Evolutionary conservation across 73 alveolate genomes (phyloP).

Genomic region (Diophrys appendiculata): DNA sequence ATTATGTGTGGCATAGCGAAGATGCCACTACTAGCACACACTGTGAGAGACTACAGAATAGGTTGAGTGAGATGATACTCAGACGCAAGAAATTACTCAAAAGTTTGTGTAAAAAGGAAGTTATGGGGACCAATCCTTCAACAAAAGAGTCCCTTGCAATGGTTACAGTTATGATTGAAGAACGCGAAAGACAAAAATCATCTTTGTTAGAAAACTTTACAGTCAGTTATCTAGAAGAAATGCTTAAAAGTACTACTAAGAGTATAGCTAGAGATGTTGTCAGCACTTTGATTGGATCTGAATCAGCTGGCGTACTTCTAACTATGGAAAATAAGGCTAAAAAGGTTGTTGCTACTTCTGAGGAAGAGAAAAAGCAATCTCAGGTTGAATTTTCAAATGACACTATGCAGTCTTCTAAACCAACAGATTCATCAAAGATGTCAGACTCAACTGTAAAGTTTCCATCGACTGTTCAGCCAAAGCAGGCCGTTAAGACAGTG

Average conservation of each 20-base stretch:
- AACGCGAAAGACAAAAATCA: conserved; percentile 16
- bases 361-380: too few relatives aligned
- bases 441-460: too few relatives aligned
- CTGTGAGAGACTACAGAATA: conserved; percentile 21
- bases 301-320: conserved; percentile 6
- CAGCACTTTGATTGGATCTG: conserved; percentile 25
- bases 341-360: too few relatives aligned
- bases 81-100: conserved; percentile 44
- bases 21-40: background rate
- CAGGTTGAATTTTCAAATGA: too few relatives aligned
- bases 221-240: conserved; percentile 23
- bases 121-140: background rate
- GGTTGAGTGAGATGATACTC: conserved; percentile 47
- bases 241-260: conserved; percentile 28
- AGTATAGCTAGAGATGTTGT: conserved; percentile 67
- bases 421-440: too few relatives aligned
- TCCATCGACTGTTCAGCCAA: too few relatives aligned
- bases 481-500: too few relatives aligned
- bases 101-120: conserved; percentile 36
- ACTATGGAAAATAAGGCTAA: background rate
- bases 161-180: background rate
- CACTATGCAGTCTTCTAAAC: too few relatives aligned
- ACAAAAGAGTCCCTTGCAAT: conserved; percentile 1
- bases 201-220: conserved; percentile 10
- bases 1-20: conserved; percentile 17